Base-by-base conservation (phyloP, 164 flowering plant species). In the Berberis thunbergii region DNA sequence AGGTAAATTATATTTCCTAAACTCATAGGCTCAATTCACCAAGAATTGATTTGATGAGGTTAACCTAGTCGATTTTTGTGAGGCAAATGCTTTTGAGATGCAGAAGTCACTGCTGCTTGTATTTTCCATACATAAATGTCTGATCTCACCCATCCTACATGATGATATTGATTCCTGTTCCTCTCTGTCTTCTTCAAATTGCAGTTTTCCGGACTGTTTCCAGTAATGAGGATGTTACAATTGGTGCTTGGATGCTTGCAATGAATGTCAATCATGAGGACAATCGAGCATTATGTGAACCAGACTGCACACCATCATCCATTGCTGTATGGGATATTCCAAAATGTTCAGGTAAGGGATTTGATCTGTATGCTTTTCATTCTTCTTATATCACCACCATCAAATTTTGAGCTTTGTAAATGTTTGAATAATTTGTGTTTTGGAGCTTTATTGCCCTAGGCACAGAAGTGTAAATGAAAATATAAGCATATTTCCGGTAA, bases 221-320 rank as follows among this genome's bases (percentile, higher is more conserved):
- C 69, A 91, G 96, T 81, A 94, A 94, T 77, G 97, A 94, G 76
- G 99, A 94, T 83, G 97, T 91, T 38, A 95, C 97, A 39, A 87
- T 95, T 74, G 97, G 99, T 59, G 80, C 97, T 4, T 91, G 97
- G 98, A 94, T 94, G 96, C 96, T 94, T 61, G 96, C 98, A 63
- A 91, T 94, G 98, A 95, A 95, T 75, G 97, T 89, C 63, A 83
- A 87, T 43, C 97, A 89, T 62, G 99, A 95, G 77, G 75, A 95
- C 58, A 73, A 76, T 52, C 67, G 73, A 64, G 77, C 74, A 58
- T 72, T 95, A 2, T 95, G 99, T 71, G 62, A 70, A 53, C 71
- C 90, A 53, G 82, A 82, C 45, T 95, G 97, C 59, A 76, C 92
- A 12, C 65, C 84, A 43, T 67, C 94, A 40, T 85, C 90, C 7